Conservation (phyloP, 495 filamentous ascomycete species). For the Lasiosphaeris hirsuta region DNA sequence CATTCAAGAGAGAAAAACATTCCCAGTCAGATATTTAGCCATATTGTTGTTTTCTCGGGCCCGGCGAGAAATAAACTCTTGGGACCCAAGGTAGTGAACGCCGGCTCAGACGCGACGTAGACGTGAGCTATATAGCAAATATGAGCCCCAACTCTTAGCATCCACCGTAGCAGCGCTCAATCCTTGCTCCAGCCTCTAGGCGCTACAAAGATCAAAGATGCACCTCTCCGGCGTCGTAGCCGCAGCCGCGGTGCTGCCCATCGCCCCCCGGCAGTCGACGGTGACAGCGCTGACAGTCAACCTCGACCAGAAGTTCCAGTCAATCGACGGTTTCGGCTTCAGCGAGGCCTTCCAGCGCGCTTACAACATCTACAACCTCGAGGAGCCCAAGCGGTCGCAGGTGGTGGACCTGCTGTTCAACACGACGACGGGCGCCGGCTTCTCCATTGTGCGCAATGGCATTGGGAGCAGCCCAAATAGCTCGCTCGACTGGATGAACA, state of each 20-base stretch:
- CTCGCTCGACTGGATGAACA: slow-evolving; percentile 29
- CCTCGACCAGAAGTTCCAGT: slow-evolving; percentile 29
- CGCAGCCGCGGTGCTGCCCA: background rate
- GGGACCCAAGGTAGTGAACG: too few relatives aligned
- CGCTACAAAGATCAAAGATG: slow-evolving; percentile 8
- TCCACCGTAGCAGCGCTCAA: too few relatives aligned
- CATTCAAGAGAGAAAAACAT: background rate
- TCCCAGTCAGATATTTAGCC: slow-evolving; percentile 4
- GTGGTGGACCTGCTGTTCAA: slow-evolving; percentile 49
- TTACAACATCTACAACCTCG: slow-evolving; percentile 36
- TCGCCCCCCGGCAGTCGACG: background rate
- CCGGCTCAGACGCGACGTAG: too few relatives aligned
- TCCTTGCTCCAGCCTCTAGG: background rate
- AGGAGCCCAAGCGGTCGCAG: slow-evolving; percentile 26
- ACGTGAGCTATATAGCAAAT: too few relatives aligned
- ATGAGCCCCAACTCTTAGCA: too few relatives aligned
- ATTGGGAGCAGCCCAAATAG: slow-evolving; percentile 30
- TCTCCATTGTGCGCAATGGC: slow-evolving; percentile 52
- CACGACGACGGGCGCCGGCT: slow-evolving; percentile 46
- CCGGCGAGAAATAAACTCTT: background rate
- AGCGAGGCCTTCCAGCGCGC: slow-evolving; percentile 50
- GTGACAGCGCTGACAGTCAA: slow-evolving; percentile 33
- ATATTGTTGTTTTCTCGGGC: slow-evolving; percentile 3
- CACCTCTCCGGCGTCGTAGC: slow-evolving; percentile 3
- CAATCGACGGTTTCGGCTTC: slow-evolving; percentile 47